phyloP scores from a whole-genome alignment of 768 basidiomycete species.

The Auriscalpium vulgare region DNA sequence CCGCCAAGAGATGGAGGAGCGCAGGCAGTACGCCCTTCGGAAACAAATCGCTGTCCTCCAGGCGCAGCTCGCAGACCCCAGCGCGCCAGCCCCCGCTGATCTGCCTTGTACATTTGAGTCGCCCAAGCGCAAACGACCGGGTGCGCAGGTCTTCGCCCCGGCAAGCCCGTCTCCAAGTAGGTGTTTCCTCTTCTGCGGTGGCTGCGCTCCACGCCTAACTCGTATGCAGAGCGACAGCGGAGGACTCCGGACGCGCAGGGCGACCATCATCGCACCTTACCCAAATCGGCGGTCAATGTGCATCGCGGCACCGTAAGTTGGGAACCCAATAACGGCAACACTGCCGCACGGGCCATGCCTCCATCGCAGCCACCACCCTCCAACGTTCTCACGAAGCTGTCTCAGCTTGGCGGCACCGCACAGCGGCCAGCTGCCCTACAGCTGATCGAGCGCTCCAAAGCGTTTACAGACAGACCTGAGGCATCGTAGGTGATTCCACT shows the following conservation, averaged over 20 bases:
- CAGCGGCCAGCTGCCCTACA: neutral
- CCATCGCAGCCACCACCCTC: neutral
- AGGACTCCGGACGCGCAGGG: neutral
- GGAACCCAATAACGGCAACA: too few relatives aligned
- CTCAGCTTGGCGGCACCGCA: neutral
- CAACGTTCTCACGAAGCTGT: neutral
- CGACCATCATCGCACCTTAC: neutral
- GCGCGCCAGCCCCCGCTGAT: conserved; percentile 11
- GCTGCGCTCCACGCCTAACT: neutral
- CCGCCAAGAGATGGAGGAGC: conserved; percentile 30
- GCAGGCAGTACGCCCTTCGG: conserved; percentile 41
- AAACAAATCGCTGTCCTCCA: conserved; percentile 50
- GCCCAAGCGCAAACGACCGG: conserved; percentile 40
- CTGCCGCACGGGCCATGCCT: neutral
- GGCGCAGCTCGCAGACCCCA: conserved; percentile 39
- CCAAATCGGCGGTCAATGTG: neutral
- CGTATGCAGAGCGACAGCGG: neutral
- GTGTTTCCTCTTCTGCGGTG: conserved; percentile 16
- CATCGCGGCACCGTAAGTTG: too few relatives aligned
- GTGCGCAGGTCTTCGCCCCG: conserved; percentile 37
- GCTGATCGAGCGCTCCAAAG: neutral
- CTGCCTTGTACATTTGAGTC: conserved; percentile 19
- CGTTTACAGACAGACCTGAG: neutral
- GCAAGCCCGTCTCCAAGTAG: conserved; percentile 64
- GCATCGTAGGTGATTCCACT: neutral